These are phyloP conservation scores for Clitopilus hobsonii DNA, from an alignment of 768 basidiomycete species.

Conservation along the genomic window DNA sequence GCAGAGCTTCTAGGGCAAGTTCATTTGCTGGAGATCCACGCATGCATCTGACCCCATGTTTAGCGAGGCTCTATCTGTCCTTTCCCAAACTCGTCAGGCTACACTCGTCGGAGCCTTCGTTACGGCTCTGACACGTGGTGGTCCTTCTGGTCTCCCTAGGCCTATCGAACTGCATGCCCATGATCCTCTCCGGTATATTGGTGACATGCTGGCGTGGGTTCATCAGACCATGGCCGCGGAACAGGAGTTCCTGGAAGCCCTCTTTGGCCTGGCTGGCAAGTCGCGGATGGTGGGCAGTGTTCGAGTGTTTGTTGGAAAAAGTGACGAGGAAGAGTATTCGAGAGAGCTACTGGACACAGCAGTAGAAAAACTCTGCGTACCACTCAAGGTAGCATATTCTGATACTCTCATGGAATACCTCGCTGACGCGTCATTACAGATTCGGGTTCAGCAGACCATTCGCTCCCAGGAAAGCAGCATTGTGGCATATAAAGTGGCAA, in stretches of 20 bases:
- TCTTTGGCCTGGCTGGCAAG: slow-evolving; percentile 70
- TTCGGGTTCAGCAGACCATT: slow-evolving; percentile 90
- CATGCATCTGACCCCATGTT: slow-evolving; percentile 2
- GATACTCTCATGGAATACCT: neutral
- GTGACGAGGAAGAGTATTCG: slow-evolving; percentile 76
- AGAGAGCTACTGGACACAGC: slow-evolving; percentile 75
- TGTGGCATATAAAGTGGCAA: slow-evolving; percentile 87
- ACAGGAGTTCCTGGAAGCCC: slow-evolving; percentile 84
- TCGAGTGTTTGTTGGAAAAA: slow-evolving; percentile 41
- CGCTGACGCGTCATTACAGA: slow-evolving; percentile 30
- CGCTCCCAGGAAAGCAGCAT: slow-evolving; percentile 92
- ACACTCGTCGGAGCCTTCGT: slow-evolving; percentile 81
- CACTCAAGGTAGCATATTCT: slow-evolving; percentile 64
- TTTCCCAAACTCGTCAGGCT: slow-evolving; percentile 79
- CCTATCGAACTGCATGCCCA: slow-evolving; percentile 98
- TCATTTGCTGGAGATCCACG: neutral
- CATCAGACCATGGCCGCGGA: slow-evolving; percentile 96
- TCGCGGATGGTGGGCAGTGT: slow-evolving; percentile 75
- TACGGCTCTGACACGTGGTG: slow-evolving; percentile 83
- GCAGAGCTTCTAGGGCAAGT: slow-evolving; percentile 74
- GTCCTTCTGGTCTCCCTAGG: slow-evolving; percentile 77
- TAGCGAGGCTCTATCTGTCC: slow-evolving; percentile 66
- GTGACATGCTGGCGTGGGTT: slow-evolving; percentile 98
- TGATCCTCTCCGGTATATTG: slow-evolving; percentile 93
- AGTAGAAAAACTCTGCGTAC: slow-evolving; percentile 79